phyloP scores from a whole-genome alignment of 345 rosid species.

The Bruguiera sexangula region DNA sequence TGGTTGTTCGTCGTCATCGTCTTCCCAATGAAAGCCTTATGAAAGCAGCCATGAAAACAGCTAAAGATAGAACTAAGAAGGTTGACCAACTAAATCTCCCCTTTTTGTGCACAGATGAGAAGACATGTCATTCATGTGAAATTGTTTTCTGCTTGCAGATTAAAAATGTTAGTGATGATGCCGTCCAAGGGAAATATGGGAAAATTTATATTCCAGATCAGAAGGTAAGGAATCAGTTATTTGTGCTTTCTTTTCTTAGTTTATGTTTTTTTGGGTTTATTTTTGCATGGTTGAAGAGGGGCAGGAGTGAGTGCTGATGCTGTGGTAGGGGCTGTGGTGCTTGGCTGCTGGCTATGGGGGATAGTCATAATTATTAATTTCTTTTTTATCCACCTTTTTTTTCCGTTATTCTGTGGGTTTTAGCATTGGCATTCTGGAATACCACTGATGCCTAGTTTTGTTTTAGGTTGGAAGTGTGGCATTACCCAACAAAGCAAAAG shows the following conservation, averaged over 20 bases:
- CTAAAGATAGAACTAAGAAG: conserved; percentile 77
- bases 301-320: too few relatives aligned
- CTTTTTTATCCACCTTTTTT: not conserved
- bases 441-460: not conserved
- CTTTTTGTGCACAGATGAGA: not conserved
- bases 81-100: conserved; percentile 21
- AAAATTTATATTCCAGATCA: conserved; percentile 91
- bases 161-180: conserved; percentile 69
- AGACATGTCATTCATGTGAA: conserved; percentile 10
- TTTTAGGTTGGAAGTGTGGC: conserved; percentile 54
- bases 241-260: not conserved
- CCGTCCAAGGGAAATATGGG: conserved; percentile 59
- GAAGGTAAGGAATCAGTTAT: conserved; percentile 46
- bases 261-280: too few relatives aligned
- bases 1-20: conserved; percentile 83
- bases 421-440: not conserved
- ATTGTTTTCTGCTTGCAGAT: conserved; percentile 36
- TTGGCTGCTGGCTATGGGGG: too few relatives aligned
- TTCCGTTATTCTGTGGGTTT: not conserved
- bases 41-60: conserved; percentile 82
- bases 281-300: too few relatives aligned
- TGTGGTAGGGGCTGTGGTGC: too few relatives aligned
- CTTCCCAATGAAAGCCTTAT: conserved; percentile 70
- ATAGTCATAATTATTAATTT: too few relatives aligned
- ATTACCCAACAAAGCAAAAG: conserved; percentile 66